These are phyloP conservation scores for Exophiala spinifera DNA, from an alignment of 2,329 filamentous ascomycete species.

Conservation along the genomic window DNA sequence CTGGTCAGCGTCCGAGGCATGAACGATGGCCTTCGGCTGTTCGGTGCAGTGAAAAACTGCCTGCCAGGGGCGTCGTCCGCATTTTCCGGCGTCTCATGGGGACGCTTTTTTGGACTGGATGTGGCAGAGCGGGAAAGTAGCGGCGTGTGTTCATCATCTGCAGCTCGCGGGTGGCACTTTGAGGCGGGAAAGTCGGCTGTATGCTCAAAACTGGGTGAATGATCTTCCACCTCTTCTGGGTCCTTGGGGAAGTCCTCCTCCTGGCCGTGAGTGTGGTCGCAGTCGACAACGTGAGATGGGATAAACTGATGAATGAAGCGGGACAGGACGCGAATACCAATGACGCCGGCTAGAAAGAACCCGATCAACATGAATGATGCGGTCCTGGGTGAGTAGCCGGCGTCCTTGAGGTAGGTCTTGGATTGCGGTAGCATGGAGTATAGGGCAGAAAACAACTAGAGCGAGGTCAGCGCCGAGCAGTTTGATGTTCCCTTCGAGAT, in stretches of 20 bases:
- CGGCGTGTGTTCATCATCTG: slow-evolving; percentile 28
- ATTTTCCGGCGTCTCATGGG: slow-evolving; percentile 2
- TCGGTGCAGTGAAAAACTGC: slow-evolving; percentile 21
- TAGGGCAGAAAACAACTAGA: slow-evolving; percentile 81
- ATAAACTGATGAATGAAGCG: slow-evolving; percentile 46
- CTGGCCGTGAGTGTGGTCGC: slow-evolving; percentile 45
- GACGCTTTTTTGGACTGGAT: slow-evolving; percentile 13
- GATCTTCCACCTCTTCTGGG: slow-evolving; percentile 24
- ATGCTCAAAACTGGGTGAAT: slow-evolving; percentile 29
- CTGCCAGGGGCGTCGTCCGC: not conserved
- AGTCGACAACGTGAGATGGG: slow-evolving; percentile 48
- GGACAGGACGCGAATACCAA: slow-evolving; percentile 47
- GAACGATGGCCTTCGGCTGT: slow-evolving; percentile 34
- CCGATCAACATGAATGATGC: slow-evolving; percentile 55
- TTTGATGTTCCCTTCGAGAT: too few relatives aligned
- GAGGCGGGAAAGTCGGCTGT: slow-evolving; percentile 20
- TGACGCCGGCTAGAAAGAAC: slow-evolving; percentile 47
- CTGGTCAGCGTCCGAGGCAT: slow-evolving; percentile 36
- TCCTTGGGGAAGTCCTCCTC: slow-evolving; percentile 36
- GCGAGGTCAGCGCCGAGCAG: slow-evolving; percentile 5
- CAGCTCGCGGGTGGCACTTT: slow-evolving; percentile 3
- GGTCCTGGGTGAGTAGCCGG: slow-evolving; percentile 61
- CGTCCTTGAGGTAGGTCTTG: slow-evolving; percentile 69
- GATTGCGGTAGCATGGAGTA: slow-evolving; percentile 92
- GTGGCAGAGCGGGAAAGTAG: slow-evolving; percentile 26